Conservation (phyloP, 2,329 filamentous ascomycete species). For the Neofusicoccum umdonicola region DNA sequence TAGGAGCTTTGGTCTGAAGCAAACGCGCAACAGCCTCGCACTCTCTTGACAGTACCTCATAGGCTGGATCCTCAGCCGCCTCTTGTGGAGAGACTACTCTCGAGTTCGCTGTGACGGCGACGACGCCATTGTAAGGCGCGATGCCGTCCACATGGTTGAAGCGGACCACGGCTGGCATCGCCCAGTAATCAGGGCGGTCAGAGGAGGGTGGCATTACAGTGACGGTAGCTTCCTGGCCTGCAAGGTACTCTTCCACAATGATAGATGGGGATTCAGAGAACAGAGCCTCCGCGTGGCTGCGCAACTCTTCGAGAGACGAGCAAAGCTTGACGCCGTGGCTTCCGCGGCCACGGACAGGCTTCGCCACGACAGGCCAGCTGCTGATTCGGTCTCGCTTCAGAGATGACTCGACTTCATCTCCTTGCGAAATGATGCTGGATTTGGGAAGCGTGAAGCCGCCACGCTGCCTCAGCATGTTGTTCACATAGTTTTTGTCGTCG, state of each 20-base stretch:
- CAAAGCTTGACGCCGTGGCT: slow-evolving; percentile 53
- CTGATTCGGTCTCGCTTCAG: slow-evolving; percentile 21
- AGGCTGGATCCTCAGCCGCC: slow-evolving; percentile 31
- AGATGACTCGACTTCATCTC: slow-evolving; percentile 20
- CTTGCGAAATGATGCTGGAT: not conserved
- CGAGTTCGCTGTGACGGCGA: slow-evolving; percentile 51
- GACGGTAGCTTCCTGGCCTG: slow-evolving; percentile 51
- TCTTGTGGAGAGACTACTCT: slow-evolving; percentile 35
- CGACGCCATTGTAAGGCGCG: slow-evolving; percentile 50
- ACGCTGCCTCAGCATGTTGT: slow-evolving; percentile 39
- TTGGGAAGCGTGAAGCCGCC: slow-evolving; percentile 42
- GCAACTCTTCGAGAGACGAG: slow-evolving; percentile 28
- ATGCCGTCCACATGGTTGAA: slow-evolving; percentile 50
- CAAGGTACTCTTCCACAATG: slow-evolving; percentile 50
- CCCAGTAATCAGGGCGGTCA: slow-evolving; percentile 37
- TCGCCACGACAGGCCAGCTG: slow-evolving; percentile 45
- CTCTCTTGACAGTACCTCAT: slow-evolving; percentile 34
- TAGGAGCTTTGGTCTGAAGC: slow-evolving; percentile 44
- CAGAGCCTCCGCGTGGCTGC: slow-evolving; percentile 34
- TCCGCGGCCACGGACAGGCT: slow-evolving; percentile 50
- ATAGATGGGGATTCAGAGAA: slow-evolving; percentile 38
- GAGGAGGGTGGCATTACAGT: slow-evolving; percentile 51
- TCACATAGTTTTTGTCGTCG: slow-evolving; percentile 53
- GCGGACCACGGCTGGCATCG: slow-evolving; percentile 45
- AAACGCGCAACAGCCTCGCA: slow-evolving; percentile 42